A percentile compares a stretch with the other conserved stretches of the same genome.
Evolutionary conservation across 768 basidiomycete species (phyloP).

Genomic region (Russula ochroleuca): DNA sequence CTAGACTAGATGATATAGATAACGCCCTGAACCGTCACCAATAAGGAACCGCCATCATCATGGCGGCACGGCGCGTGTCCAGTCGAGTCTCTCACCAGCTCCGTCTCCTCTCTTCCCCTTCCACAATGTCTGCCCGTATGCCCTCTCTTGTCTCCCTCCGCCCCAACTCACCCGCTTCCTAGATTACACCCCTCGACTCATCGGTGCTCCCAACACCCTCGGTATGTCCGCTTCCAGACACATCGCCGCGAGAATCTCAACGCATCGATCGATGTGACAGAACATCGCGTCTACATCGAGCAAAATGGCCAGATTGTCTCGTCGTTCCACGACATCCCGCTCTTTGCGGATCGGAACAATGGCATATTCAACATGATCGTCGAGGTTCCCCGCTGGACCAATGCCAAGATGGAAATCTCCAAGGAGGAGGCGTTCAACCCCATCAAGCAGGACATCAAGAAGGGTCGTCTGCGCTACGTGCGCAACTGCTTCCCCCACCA

Average conservation of each 20-base stretch:
- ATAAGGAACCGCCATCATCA: conserved; percentile 2
- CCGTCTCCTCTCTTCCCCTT: conserved; percentile 48
- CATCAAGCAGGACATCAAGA: conserved; percentile 99
- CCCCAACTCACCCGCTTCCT: conserved; percentile 13
- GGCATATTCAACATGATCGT: conserved; percentile 99
- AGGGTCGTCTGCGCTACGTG: conserved; percentile 92
- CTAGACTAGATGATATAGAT: conserved; percentile 29
- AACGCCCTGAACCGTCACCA: background rate
- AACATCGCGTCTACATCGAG: conserved; percentile 94
- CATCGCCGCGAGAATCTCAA: background rate
- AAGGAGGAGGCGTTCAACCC: conserved; percentile 99
- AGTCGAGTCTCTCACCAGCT: conserved; percentile 60
- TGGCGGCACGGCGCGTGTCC: conserved; percentile 16
- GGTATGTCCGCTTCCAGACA: conserved; percentile 47
- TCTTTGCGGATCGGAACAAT: conserved; percentile 93
- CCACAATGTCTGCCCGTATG: conserved; percentile 52
- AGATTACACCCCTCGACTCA: conserved; percentile 73
- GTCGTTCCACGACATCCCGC: conserved; percentile 94
- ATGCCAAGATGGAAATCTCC: conserved; percentile 99
- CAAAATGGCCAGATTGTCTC: conserved; percentile 81
- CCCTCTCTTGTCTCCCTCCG: conserved; percentile 29
- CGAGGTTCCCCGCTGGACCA: conserved; percentile 98
- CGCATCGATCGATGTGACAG: conserved; percentile 40
- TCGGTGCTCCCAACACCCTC: conserved; percentile 89
- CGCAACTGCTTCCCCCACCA: conserved; percentile 99